Conservation (phyloP, 768 basidiomycete species). For the Tylopilus intermedius region DNA sequence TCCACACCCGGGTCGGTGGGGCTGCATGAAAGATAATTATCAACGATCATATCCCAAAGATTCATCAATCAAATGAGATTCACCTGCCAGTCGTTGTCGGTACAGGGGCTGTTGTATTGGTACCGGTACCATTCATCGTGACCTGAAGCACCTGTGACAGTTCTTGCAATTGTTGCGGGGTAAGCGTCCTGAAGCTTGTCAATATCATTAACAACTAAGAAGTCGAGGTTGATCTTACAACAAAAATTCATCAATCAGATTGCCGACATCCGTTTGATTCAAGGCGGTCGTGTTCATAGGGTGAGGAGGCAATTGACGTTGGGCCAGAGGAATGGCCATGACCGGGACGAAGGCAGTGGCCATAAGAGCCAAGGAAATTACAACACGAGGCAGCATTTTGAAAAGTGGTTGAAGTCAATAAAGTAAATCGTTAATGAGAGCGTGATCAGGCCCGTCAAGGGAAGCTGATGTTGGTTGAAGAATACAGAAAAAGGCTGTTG, state of each 20-base stretch:
- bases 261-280: background rate
- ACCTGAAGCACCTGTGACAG: background rate
- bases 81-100: background rate
- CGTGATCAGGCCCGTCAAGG: conserved; percentile 11
- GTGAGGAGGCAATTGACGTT: background rate
- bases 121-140: background rate
- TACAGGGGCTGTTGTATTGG: background rate
- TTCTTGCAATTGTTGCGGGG: background rate
- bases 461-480: conserved; percentile 7
- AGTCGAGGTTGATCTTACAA: background rate
- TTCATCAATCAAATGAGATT: background rate
- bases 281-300: background rate
- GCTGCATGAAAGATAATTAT: background rate
- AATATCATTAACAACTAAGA: background rate
- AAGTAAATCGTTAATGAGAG: conserved; percentile 5
- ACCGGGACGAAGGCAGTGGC: conserved; percentile 1
- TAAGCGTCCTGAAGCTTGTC: background rate
- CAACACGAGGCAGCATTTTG: conserved; percentile 8
- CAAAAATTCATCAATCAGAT: background rate
- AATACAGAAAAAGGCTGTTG: conserved; percentile 14
- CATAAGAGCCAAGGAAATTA: conserved; percentile 8
- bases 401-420: background rate
- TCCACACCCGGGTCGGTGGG: background rate
- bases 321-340: conserved; percentile 4
- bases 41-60: background rate